A percentile compares a stretch with the other conserved stretches of the same genome.
Conservation (phyloP, 768 basidiomycete genomes). For the Trametes cubensis region DNA sequence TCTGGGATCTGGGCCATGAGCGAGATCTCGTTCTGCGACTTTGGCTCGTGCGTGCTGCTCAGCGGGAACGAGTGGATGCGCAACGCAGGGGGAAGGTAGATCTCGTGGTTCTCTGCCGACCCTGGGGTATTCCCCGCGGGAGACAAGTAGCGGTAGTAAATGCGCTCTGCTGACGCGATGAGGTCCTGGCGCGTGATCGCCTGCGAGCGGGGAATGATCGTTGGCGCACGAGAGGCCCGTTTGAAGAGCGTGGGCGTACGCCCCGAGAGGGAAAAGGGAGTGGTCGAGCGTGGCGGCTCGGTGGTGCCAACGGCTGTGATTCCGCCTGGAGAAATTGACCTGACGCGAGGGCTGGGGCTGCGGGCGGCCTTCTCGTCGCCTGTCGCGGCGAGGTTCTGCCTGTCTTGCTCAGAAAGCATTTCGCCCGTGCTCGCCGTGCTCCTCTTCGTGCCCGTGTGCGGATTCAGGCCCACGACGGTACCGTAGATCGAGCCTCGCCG, state of each 20-base stretch:
- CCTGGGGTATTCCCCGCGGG: constrained; percentile 76
- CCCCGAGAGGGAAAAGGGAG: constrained; percentile 76
- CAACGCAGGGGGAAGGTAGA: constrained; percentile 92
- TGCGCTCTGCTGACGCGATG: constrained; percentile 92
- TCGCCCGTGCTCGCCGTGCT: constrained; percentile 84
- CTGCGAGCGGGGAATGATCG: constrained; percentile 87
- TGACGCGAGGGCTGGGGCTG: constrained; percentile 62
- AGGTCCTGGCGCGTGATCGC: constrained; percentile 91
- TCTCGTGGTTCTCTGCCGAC: constrained; percentile 91
- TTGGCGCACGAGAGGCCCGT: constrained; percentile 87
- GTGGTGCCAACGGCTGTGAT: constrained; percentile 41
- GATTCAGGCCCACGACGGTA: constrained; percentile 77
- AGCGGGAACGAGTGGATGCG: constrained; percentile 91
- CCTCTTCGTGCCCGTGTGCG: constrained; percentile 64
- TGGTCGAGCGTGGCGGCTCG: constrained; percentile 65
- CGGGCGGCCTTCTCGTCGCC: constrained; percentile 50
- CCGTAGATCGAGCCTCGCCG: constrained; percentile 92
- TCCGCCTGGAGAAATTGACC: constrained; percentile 49
- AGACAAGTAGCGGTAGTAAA: constrained; percentile 92
- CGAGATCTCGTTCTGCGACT: constrained; percentile 64
- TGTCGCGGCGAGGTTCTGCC: constrained; percentile 60
- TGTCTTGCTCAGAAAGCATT: constrained; percentile 69
- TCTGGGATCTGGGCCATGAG: constrained; percentile 92
- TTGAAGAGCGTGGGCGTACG: constrained; percentile 79
- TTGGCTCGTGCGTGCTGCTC: constrained; percentile 72